Base-by-base conservation (phyloP, 768 basidiomycete species). In the Lepiota brunneoincarnata region DNA sequence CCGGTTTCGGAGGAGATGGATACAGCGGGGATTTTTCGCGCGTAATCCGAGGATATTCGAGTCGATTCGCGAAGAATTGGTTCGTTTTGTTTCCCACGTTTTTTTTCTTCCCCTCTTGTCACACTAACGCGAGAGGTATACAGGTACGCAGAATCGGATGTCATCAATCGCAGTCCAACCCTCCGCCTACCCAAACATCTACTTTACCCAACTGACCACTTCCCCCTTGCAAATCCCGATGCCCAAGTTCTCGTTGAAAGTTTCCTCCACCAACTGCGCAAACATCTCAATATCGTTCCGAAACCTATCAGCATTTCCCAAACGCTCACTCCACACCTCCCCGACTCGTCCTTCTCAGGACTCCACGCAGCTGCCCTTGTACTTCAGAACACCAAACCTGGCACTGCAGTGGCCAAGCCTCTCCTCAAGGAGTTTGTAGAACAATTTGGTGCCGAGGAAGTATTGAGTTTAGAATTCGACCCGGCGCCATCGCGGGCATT, bases 1-100 rank as follows among this genome's bases (percentile, higher is more conserved):
- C 68, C 72, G 15, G 58, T 74, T 0, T 67, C 71, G 26, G 72
- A 71, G 50, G 71, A 74, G 52, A 71, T 74, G 71, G 72, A 74
- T 55, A 72, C 71, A 3, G 67, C 64, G 7, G 72, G n/a, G 72
- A 2, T 69, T 69, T 42, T 74, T 74, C 55, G 59, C 70, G 26
- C 59, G 72, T 15, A 67, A 72, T 51, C 69, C 70, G 18, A 54
- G 42, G 12, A 39, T 72, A 17, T 69, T 74, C 55, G 46, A 63
- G 31, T 61, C 64, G 7, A 58, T 72, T n/a, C 18, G 66, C 64
- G 3, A 49, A 24, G 35, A 58, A 49, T 21, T 74, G 72, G 72
- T 72, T 40, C 45, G 66, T 58, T 40, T n/a, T n/a, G n/a, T n/a
- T n/a, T n/a, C n/a, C n/a, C n/a, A n/a, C n/a, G n/a, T n/a, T 15